Conservation (phyloP, 1,284 basidiomycete species). For the Schizophyllum amplum region DNA sequence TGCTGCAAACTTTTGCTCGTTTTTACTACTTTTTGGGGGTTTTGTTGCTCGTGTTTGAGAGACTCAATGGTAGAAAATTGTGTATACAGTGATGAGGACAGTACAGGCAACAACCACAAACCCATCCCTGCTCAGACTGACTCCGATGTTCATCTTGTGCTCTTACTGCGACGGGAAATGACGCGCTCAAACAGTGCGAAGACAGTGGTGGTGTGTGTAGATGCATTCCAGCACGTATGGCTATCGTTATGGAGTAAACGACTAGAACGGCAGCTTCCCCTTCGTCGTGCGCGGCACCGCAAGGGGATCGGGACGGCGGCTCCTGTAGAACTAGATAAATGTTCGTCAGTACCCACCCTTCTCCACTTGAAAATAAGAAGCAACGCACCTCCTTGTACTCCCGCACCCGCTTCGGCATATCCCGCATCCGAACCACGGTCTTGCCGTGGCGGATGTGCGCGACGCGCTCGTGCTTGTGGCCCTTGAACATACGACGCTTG, state of each 20-base stretch:
- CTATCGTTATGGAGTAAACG: not conserved
- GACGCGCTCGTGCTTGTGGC: constrained; percentile 70
- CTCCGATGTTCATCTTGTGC: too few species aligned
- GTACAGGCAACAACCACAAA: too few species aligned
- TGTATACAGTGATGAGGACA: too few species aligned
- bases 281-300: not conserved
- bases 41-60: not conserved
- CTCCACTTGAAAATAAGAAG: not conserved
- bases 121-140: too few species aligned
- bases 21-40: constrained; percentile 36
- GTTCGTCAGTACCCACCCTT: not conserved
- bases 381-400: constrained; percentile 55
- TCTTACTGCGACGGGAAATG: too few species aligned
- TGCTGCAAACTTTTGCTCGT: constrained; percentile 72
- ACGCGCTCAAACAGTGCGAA: not conserved
- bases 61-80: too few species aligned
- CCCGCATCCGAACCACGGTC: constrained; percentile 48
- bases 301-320: not conserved
- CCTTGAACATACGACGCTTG: constrained; percentile 80
- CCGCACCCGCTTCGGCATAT: constrained; percentile 56
- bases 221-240: not conserved
- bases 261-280: not conserved
- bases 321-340: not conserved
- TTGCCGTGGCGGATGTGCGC: constrained; percentile 35
- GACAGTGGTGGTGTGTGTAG: not conserved